Base-by-base conservation (phyloP, 805 yeast genomes). In the Wickerhamomyces chaumierensis region DNA sequence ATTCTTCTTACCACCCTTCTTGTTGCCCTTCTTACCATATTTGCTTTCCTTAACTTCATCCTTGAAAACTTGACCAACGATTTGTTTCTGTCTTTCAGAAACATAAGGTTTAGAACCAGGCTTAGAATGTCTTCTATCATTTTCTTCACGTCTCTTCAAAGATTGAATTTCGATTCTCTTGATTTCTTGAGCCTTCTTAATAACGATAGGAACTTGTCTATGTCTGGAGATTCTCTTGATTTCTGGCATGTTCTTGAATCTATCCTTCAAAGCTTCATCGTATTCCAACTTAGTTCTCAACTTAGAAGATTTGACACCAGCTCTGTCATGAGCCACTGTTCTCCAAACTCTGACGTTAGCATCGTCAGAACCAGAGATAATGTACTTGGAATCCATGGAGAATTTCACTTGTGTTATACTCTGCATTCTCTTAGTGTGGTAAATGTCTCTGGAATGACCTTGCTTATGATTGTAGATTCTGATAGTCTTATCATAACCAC, bases 381-480 rank as follows among this genome's bases (percentile, higher is more conserved):
- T 75, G 61, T 86, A 92, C 54, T 80, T 77, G 39, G 94, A 72
- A 61, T 92, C 99, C 75, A 86, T 86, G 8, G 95, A 75, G 60
- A 69, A 94, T 46, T 79, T 78, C 32, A 81, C 85, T 40, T 82
- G 73, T 60, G 87, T 85, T 11, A 92, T 83, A 42, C 90, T 80
- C 64, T 92, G 99, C 99, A 92, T 92, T 57, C 99, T 75, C 65
- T 86, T 87, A 13, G 98, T 92, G 54, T 92, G 98, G 58, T 92
- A 92, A 34, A 94, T 72, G 53, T 92, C 99, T 45, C 96, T 71
- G 5, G 95, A 83, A 60, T 90, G 97, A 29, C 98, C 97, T 45
- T 81, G 83, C 28, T 72, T 65, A 1, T 76, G 65, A 38, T 77
- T 76, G 62, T 64, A 92, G 16, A 92, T 77, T 49, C 99, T 71